Evolutionary conservation across 2,329 filamentous ascomycete genomes (phyloP), one percentile per base, ranked within the genome.

Genomic region (Diaporthe capsici): DNA sequence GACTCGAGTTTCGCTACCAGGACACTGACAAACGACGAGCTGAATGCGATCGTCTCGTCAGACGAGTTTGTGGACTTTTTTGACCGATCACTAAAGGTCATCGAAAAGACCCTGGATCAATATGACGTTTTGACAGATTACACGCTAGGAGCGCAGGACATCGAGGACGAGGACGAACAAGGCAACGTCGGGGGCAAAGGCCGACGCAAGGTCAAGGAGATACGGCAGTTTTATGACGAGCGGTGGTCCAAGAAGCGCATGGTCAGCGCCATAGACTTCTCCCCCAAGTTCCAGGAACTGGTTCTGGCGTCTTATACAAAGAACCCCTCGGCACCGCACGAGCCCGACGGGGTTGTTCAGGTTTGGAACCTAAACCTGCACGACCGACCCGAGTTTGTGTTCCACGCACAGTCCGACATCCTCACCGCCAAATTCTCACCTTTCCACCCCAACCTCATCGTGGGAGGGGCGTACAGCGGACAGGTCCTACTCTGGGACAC

Each of bases 401-500:
- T 99, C 84, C 96, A 98, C 81, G 96, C 96, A 13, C 96, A 97
- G 77, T 98, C 96, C 60, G 97, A 99, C 84, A 95, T 99, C 72
- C 90, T 99, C 20, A 94, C 96, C 0, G 97, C 97, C 78, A 97
- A 97, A 79, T 99, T 99, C 85, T 98, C 97, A n/a, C 97, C 97
- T 0, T 98, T 98, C 82, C 97, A 99, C 83, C 96, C 96, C 6
- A 98, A 98, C 80, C 89, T 99, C 72, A 97, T 99, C 81, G 92
- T 99, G 77, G 97, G 97, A 77, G 97, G 97, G 67, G 96, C 96
- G 49, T 99, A 99, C 86, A 98, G 95, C 76, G 97, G 97, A 9
- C 97, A 99, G 85, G 95, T 99, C 22, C 90, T 98, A 63, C 90
- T 99, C 25, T 99, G 97, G 97, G 97, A 99, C 82, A 99, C 95